phyloP scores from a whole-genome alignment of 169 alveolate genomes.

The Plasmodium coatneyi region DNA sequence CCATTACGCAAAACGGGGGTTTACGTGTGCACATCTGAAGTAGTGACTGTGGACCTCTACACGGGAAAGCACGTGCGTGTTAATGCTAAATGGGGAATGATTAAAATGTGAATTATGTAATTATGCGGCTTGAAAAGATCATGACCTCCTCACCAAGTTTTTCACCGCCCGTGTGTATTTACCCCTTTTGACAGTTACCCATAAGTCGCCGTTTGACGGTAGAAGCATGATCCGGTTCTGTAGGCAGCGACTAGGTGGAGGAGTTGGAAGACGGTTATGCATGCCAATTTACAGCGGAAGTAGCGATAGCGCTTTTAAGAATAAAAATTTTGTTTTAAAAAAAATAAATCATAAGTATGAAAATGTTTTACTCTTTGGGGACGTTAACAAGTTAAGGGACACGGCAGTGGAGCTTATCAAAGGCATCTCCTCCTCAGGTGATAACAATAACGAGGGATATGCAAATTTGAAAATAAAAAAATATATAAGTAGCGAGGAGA shows the following conservation, averaged over 20 bases:
- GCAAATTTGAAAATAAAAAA: conserved; percentile 15
- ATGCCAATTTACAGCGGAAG: conserved; percentile 73
- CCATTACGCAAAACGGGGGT: neutral
- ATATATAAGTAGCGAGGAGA: conserved; percentile 25
- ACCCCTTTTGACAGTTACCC: neutral
- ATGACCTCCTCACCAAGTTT: neutral
- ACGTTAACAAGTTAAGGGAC: conserved; percentile 49
- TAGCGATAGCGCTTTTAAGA: conserved; percentile 54
- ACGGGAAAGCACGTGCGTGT: neutral
- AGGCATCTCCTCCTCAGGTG: neutral
- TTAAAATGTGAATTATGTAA: neutral
- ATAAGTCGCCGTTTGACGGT: neutral
- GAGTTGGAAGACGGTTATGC: conserved; percentile 62
- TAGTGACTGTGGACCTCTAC: neutral
- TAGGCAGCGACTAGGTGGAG: conserved; percentile 40
- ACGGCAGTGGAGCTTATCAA: conserved; percentile 49
- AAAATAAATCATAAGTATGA: conserved; percentile 73
- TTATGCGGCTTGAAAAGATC: neutral
- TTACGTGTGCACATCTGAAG: neutral
- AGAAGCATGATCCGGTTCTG: conserved; percentile 19
- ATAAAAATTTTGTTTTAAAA: conserved; percentile 69
- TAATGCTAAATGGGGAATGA: neutral
- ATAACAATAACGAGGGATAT: conserved; percentile 6
- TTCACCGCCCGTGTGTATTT: neutral
- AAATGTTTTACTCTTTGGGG: conserved; percentile 67